Evolutionary conservation across 805 yeast genomes (phyloP), one percentile per base, ranked within the genome.

Genomic region (Yamadazyma philogaea): DNA sequence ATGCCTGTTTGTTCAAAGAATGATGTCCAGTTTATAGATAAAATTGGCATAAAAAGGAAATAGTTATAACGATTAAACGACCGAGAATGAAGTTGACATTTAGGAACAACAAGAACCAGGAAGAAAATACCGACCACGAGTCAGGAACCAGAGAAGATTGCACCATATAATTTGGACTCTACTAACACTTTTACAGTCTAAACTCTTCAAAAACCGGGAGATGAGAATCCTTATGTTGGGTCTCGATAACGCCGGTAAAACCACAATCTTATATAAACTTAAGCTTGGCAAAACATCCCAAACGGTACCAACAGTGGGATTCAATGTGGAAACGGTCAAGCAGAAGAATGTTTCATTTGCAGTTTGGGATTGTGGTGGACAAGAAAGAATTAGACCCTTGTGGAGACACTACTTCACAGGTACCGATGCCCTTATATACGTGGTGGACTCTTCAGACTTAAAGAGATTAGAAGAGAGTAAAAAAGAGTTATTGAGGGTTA

Each of bases 341-440:
- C 86, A 83, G 64, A 84, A 82, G 60, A 85, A 85, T 61, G 82
- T 86, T 45, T 81, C 85, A 43, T 85, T 87, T 68, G 87, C 88
- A 47, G 89, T 87, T 59, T 87, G 95, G 95, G 95, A 87, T 64
- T 93, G 93, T 47, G 97, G 97, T 67, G 97, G 96, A 60, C 97
- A 88, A 70, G 95, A 86, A 56, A 74, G 95, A 63, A 78, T 89
- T 53, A 79, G 96, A 59, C 95, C 95, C 0, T 72, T 90, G 45
- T 90, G 98, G 97, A 81, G 96, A 64, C 96, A 90, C 60, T 90
- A 90, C 66, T 88, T 85, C 65, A 86, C 95, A 10, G 96, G 96
- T 30, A 87, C 96, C 4, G 85, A 88, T 59, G 96, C 96, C 7
- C 74, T 90, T 45, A 87, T 90, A 42, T 90, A 87, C 62, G 97